These are phyloP conservation scores for Carex cristatella DNA, from an alignment of 176 grass and related monocot genomes.

Conservation along the genomic window DNA sequence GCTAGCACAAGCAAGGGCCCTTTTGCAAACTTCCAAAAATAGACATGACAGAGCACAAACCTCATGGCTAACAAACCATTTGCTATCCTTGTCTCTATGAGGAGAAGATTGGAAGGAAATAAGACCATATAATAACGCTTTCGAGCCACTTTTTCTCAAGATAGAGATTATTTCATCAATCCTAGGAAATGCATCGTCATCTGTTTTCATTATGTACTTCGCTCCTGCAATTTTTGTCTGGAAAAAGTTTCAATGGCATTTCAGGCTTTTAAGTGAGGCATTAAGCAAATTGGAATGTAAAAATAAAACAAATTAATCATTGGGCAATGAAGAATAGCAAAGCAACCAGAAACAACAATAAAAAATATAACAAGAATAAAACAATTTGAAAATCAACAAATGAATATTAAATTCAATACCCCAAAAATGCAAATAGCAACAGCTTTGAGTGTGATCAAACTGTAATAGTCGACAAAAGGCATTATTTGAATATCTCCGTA, in stretches of 20 bases:
- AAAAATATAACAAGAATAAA: conserved; percentile 6
- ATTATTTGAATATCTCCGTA: conserved; percentile 89
- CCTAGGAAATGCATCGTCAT: conserved; percentile 95
- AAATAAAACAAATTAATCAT: neutral
- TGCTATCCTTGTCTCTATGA: conserved; percentile 74
- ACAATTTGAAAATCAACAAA: conserved; percentile 3
- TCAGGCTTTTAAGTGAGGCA: neutral
- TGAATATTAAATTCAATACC: conserved; percentile 45
- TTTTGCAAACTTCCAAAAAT: neutral
- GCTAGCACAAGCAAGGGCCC: neutral
- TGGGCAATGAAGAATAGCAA: conserved; percentile 1
- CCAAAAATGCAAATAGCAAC: conserved; percentile 69
- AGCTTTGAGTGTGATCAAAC: conserved; percentile 75
- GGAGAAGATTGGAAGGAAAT: conserved; percentile 83
- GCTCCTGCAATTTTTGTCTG: conserved; percentile 68
- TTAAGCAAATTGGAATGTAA: neutral
- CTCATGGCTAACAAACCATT: conserved; percentile 88
- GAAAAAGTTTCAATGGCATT: neutral
- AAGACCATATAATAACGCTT: conserved; percentile 73
- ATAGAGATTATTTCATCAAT: conserved; percentile 80
- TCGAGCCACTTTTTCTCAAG: conserved; percentile 45
- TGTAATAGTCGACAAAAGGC: conserved; percentile 96
- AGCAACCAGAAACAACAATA: neutral
- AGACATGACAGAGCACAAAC: conserved; percentile 22
- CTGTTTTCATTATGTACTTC: conserved; percentile 99